These are phyloP conservation scores for Penicillium roqueforti DNA, from an alignment of 495 filamentous ascomycete species.

Conservation along the genomic window DNA sequence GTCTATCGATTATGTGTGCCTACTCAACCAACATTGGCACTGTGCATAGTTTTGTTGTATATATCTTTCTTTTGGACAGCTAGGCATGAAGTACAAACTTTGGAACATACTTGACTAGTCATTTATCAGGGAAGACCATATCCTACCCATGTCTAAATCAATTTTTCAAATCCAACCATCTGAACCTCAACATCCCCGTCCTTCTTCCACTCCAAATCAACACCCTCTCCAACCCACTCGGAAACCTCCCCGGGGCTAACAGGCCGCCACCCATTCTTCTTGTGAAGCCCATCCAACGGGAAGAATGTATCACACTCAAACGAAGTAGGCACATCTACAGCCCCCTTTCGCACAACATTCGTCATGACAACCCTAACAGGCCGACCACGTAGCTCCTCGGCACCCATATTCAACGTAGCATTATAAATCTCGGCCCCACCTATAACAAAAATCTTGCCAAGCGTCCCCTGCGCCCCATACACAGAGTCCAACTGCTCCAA, in stretches of 20 bases:
- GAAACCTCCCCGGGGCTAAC: conserved; percentile 35
- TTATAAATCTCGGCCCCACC: conserved; percentile 84
- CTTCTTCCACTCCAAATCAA: conserved; percentile 36
- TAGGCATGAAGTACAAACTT: not conserved
- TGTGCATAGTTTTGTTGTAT: not conserved
- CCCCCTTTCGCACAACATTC: conserved; percentile 32
- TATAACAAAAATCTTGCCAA: conserved; percentile 72
- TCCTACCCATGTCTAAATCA: conserved; percentile 11
- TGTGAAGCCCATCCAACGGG: conserved; percentile 46
- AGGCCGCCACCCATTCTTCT: conserved; percentile 35
- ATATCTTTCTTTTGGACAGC: not conserved
- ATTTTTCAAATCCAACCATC: conserved; percentile 45
- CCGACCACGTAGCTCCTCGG: conserved; percentile 14
- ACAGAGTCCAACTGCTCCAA: conserved; percentile 35
- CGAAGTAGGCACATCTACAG: conserved; percentile 47
- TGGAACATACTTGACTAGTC: not conserved
- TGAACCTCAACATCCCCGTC: conserved; percentile 41
- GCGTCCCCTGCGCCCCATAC: conserved; percentile 17
- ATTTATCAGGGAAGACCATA: not conserved
- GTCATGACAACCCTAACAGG: conserved; percentile 45
- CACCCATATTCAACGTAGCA: conserved; percentile 51
- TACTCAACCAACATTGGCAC: conserved; percentile 1
- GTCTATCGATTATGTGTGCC: not conserved
- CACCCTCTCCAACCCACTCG: conserved; percentile 44
- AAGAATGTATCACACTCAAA: conserved; percentile 93